phyloP scores from a whole-genome alignment of 208 protist species.

The Strigomonas galati region DNA sequence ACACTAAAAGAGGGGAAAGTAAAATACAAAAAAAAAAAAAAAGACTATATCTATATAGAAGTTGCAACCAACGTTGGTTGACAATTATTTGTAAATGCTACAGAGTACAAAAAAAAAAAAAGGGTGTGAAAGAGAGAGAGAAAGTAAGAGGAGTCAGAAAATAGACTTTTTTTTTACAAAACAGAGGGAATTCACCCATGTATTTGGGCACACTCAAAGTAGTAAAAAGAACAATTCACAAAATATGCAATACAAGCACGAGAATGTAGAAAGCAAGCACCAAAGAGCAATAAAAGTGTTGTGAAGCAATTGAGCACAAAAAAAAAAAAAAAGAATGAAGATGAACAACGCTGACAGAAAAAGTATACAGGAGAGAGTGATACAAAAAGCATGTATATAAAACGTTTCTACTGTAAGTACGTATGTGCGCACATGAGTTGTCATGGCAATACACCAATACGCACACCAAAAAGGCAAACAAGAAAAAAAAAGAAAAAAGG shows the following conservation, averaged over 20 bases:
- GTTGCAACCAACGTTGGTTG: not conserved
- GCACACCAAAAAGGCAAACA: not conserved
- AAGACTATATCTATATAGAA: constrained; percentile 19
- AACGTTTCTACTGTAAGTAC: too few species aligned
- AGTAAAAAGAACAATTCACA: not conserved
- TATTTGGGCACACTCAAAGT: too few species aligned
- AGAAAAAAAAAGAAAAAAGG: not conserved
- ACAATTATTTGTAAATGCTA: too few species aligned
- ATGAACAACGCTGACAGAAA: not conserved
- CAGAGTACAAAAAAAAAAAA: constrained; percentile 13
- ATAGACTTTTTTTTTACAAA: too few species aligned
- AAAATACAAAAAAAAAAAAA: not conserved
- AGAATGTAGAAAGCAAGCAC: not conserved
- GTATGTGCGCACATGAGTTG: too few species aligned
- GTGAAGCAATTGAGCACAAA: not conserved
- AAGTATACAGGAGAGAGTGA: not conserved
- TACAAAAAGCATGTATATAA: constrained; percentile 1
- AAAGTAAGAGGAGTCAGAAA: constrained; percentile 9
- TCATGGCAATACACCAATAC: too few species aligned
- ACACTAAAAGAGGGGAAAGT: not conserved
- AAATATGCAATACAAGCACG: not conserved
- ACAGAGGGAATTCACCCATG: not conserved
- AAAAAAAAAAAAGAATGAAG: constrained; percentile 17
- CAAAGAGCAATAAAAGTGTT: not conserved
- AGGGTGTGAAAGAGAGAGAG: not conserved